A percentile compares a stretch with the other conserved stretches of the same genome.
phyloP scores from a whole-genome alignment of 2,329 filamentous ascomycete species.

The Claviceps pusilla region DNA sequence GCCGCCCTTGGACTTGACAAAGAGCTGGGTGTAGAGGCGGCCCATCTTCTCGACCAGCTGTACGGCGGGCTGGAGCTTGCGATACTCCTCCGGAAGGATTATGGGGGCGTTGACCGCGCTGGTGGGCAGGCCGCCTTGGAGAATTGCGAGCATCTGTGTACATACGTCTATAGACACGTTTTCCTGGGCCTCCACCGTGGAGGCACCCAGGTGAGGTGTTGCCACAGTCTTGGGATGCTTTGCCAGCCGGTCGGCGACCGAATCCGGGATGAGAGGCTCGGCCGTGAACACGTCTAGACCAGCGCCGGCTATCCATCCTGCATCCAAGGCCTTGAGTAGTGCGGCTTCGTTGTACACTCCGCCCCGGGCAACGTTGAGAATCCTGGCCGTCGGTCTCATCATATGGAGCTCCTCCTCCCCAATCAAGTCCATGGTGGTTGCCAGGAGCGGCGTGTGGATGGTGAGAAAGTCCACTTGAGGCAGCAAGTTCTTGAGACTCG shows the following conservation, averaged over 20 bases:
- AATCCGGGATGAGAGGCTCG: slow-evolving; percentile 46
- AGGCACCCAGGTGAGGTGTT: slow-evolving; percentile 68
- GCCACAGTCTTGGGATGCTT: slow-evolving; percentile 58
- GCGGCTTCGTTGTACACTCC: slow-evolving; percentile 68
- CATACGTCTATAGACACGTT: slow-evolving; percentile 75
- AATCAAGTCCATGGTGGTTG: slow-evolving; percentile 61
- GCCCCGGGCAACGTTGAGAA: slow-evolving; percentile 67
- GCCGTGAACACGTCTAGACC: slow-evolving; percentile 68
- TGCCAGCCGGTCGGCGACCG: slow-evolving; percentile 47
- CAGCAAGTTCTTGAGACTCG: slow-evolving; percentile 43
- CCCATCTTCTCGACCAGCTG: slow-evolving; percentile 67
- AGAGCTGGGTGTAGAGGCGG: slow-evolving; percentile 65
- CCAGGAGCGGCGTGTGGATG: slow-evolving; percentile 66
- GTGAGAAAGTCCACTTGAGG: slow-evolving; percentile 60
- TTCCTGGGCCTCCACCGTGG: slow-evolving; percentile 69
- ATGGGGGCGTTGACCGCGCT: slow-evolving; percentile 69
- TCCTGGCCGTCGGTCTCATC: slow-evolving; percentile 60
- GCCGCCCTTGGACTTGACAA: slow-evolving; percentile 26
- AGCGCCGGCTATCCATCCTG: slow-evolving; percentile 58
- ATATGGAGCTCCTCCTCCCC: slow-evolving; percentile 47
- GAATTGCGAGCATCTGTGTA: slow-evolving; percentile 60
- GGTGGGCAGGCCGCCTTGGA: slow-evolving; percentile 57
- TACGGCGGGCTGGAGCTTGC: slow-evolving; percentile 63
- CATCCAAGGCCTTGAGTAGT: slow-evolving; percentile 53
- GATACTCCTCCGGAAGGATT: slow-evolving; percentile 67